phyloP scores from a whole-genome alignment of 1,284 basidiomycete species.

The Anthracocystis panici-leucophaei region DNA sequence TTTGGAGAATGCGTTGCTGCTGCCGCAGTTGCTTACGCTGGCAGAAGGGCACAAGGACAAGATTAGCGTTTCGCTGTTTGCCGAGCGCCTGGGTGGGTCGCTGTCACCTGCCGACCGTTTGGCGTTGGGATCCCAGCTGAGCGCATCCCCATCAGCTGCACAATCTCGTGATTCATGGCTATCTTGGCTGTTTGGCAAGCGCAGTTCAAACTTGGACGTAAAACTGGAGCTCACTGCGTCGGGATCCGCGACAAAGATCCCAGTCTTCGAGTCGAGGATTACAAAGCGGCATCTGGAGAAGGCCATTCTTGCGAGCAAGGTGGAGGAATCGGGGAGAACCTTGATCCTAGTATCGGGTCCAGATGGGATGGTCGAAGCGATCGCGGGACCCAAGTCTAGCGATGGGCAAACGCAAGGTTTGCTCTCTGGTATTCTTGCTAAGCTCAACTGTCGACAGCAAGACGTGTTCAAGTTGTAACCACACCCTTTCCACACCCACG shows the following conservation, averaged over 20 bases:
- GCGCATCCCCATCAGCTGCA: not conserved
- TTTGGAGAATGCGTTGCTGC: conserved; percentile 29
- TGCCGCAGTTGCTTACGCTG: conserved; percentile 41
- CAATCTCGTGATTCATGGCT: conserved; percentile 8
- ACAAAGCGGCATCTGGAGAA: conserved; percentile 31
- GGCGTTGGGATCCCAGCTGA: conserved; percentile 15
- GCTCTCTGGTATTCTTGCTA: conserved; percentile 31
- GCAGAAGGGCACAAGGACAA: conserved; percentile 20
- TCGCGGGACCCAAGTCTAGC: conserved; percentile 44
- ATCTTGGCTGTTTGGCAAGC: conserved; percentile 6
- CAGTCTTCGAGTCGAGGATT: conserved; percentile 43
- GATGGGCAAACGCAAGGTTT: conserved; percentile 44
- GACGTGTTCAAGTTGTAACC: conserved; percentile 52
- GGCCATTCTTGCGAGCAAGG: not conserved
- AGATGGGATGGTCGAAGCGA: conserved; percentile 44
- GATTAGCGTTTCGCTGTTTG: conserved; percentile 32
- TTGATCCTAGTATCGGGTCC: conserved; percentile 52
- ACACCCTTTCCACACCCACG: not conserved
- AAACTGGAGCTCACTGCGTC: conserved; percentile 16
- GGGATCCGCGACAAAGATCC: conserved; percentile 9
- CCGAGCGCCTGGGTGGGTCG: conserved; percentile 16
- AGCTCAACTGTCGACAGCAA: conserved; percentile 27
- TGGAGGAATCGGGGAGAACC: not conserved
- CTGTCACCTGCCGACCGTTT: conserved; percentile 5
- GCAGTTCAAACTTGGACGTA: conserved; percentile 3